These are phyloP conservation scores for Crinitomyces ghanaensis DNA, from an alignment of 805 yeast species.

Conservation along the genomic window DNA sequence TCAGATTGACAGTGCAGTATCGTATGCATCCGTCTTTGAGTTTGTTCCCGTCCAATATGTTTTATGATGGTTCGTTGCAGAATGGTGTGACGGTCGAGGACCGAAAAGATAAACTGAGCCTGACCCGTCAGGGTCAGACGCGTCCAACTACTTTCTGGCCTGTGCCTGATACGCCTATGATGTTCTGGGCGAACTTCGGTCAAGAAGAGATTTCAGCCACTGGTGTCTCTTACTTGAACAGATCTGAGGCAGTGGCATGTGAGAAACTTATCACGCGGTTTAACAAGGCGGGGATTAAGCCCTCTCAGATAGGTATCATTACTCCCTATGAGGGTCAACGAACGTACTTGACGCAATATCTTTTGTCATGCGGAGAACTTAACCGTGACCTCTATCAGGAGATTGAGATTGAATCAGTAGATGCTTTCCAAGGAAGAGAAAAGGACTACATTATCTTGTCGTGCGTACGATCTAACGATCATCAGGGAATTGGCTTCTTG, in stretches of 20 bases:
- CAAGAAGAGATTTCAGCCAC: constrained; percentile 75
- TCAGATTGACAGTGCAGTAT: constrained; percentile 82
- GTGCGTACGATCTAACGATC: constrained; percentile 71
- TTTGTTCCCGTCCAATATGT: constrained; percentile 83
- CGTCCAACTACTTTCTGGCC: constrained; percentile 75
- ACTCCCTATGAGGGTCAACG: constrained; percentile 95
- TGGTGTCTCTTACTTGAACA: constrained; percentile 73
- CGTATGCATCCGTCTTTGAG: constrained; percentile 87
- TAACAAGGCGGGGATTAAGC: constrained; percentile 65
- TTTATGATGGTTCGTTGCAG: constrained; percentile 84
- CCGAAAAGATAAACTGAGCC: no score
- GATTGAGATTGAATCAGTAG: constrained; percentile 90
- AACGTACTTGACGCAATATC: constrained; percentile 65
- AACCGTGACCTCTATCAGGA: constrained; percentile 53
- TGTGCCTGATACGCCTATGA: constrained; percentile 71
- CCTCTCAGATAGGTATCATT: constrained; percentile 79
- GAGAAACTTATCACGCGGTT: constrained; percentile 65
- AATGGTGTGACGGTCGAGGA: constrained; percentile 80
- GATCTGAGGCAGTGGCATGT: constrained; percentile 83
- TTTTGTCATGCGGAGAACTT: constrained; percentile 60
- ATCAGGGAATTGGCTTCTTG: constrained; percentile 68
- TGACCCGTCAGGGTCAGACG: no score
- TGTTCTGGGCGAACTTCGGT: constrained; percentile 88
- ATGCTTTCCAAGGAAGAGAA: constrained; percentile 88
- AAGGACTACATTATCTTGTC: constrained; percentile 70